Evolutionary conservation across 495 filamentous ascomycete genomes (phyloP).

Genomic region (Penicillium mononematosum): DNA sequence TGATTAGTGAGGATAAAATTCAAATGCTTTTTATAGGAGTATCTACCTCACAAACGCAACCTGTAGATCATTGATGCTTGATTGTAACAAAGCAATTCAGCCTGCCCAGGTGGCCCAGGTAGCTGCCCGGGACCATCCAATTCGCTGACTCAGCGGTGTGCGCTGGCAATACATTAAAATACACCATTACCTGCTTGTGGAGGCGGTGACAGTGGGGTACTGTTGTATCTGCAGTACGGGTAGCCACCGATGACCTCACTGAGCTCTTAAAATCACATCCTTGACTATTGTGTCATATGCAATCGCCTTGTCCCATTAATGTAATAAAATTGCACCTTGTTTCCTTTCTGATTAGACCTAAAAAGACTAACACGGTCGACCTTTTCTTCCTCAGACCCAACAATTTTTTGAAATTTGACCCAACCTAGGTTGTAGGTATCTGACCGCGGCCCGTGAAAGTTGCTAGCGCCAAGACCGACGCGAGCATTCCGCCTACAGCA

Average conservation of each 20-base stretch:
- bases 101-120: background rate
- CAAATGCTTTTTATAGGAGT: background rate
- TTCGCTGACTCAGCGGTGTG: slow-evolving; percentile 5
- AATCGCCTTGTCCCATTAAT: background rate
- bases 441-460: slow-evolving; percentile 28
- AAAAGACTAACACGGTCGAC: background rate
- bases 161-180: background rate
- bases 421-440: slow-evolving; percentile 2
- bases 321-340: background rate
- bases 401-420: background rate
- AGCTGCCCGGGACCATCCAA: background rate
- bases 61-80: slow-evolving; percentile 4
- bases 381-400: slow-evolving; percentile 14
- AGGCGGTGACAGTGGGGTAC: background rate
- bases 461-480: slow-evolving; percentile 30
- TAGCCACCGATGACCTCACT: slow-evolving; percentile 35
- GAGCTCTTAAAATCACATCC: slow-evolving; percentile 10
- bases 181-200: background rate
- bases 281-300: slow-evolving; percentile 15
- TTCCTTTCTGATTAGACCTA: background rate
- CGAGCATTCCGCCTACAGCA: slow-evolving; percentile 27
- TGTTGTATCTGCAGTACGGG: slow-evolving; percentile 5
- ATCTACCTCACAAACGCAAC: slow-evolving; percentile 1
- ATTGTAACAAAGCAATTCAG: slow-evolving; percentile 9
- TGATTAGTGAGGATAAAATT: background rate